Conservation (phyloP, 1,284 basidiomycete genomes). For the Pterulicium gracile region DNA sequence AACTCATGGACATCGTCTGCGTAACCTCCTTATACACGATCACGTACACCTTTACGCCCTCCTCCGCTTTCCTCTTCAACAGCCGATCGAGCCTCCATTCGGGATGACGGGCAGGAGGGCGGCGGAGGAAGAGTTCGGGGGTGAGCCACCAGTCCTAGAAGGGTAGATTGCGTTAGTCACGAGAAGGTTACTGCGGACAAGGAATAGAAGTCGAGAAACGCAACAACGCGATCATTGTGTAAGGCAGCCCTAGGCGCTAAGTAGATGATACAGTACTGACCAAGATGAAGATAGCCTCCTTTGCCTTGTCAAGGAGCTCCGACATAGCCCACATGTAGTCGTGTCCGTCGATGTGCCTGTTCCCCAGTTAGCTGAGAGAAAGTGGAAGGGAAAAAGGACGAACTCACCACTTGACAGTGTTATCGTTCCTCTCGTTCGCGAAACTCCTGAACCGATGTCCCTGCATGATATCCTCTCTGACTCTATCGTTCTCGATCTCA, state of each 20-base stretch:
- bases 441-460: conserved; percentile 82
- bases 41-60: conserved; percentile 85
- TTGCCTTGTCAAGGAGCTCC: conserved; percentile 73
- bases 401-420: conserved; percentile 76
- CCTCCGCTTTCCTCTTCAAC: conserved; percentile 76
- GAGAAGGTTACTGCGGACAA: background rate
- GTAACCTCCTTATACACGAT: conserved; percentile 90
- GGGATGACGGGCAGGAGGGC: conserved; percentile 73
- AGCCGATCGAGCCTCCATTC: conserved; percentile 84
- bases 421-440: conserved; percentile 56
- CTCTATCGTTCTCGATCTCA: conserved; percentile 56
- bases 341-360: conserved; percentile 85
- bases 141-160: conserved; percentile 83
- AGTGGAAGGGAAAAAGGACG: background rate
- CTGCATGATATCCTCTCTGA: conserved; percentile 62
- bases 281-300: conserved; percentile 70
- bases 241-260: no score
- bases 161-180: background rate
- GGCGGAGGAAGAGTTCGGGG: conserved; percentile 84
- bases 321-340: conserved; percentile 93
- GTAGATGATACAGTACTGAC: no score
- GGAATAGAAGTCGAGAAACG: no score
- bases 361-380: no score
- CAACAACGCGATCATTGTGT: no score
- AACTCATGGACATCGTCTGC: conserved; percentile 82